Percentiles rank a stretch among this genome's conserved stretches.
Evolutionary conservation across 352 stramenopile genomes (phyloP).

Genomic region (Pythium utonaiense): DNA sequence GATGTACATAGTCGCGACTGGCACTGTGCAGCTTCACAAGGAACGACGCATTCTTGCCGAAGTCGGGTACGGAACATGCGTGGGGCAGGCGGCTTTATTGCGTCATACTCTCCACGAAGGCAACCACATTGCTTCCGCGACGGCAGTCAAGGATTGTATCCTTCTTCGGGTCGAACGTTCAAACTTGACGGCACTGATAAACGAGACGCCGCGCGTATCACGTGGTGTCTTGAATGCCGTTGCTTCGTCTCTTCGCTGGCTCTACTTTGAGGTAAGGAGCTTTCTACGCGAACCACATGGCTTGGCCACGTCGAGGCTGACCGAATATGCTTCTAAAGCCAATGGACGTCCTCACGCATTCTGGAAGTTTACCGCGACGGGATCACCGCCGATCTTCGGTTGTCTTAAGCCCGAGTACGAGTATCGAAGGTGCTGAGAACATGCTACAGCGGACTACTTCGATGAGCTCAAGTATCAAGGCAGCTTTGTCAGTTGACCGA

Average conservation of each 20-base stretch:
- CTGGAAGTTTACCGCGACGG: conserved; percentile 54
- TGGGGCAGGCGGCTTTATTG: conserved; percentile 71
- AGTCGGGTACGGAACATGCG: conserved; percentile 64
- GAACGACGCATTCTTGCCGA: conserved; percentile 59
- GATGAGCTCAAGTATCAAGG: conserved; percentile 61
- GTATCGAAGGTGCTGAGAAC: conserved; percentile 25
- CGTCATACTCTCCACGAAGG: conserved; percentile 61
- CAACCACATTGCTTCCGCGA: conserved; percentile 68
- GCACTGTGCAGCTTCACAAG: conserved; percentile 78
- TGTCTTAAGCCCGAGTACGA: conserved; percentile 15
- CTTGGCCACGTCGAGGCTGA: no score
- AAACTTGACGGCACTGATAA: conserved; percentile 70
- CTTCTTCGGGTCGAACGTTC: conserved; percentile 70
- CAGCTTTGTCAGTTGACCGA: conserved; percentile 58
- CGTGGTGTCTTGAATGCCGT: conserved; percentile 78
- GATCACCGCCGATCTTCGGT: conserved; percentile 40
- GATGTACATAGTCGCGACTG: conserved; percentile 76
- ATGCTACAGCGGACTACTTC: conserved; percentile 55
- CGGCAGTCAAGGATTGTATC: conserved; percentile 60
- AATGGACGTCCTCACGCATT: conserved; percentile 57
- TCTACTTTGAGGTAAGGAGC: conserved; percentile 70
- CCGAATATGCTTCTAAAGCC: conserved; percentile 27
- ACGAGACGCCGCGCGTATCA: conserved; percentile 63
- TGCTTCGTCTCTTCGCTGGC: conserved; percentile 61
- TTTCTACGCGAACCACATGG: no score